A percentile compares a stretch with the other conserved stretches of the same genome.
Conservation (phyloP, 352 stramenopile species). For the Phytophthora fragariae region DNA sequence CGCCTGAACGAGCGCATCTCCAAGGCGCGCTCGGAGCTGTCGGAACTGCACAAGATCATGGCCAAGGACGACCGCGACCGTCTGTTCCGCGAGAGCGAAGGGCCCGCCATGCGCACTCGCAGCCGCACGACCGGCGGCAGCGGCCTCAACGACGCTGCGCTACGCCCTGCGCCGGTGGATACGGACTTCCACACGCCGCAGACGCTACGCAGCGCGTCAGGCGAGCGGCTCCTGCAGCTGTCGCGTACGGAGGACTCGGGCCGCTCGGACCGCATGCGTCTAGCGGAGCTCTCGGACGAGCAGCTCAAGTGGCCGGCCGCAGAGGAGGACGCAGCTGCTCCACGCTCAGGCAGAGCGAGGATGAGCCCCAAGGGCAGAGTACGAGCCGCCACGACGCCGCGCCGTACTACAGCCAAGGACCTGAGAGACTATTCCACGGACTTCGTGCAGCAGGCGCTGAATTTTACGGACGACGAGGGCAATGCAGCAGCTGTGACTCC, state of each 20-base stretch:
- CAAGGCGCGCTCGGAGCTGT: conserved; percentile 61
- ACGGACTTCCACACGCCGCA: conserved; percentile 47
- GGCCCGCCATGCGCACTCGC: conserved; percentile 38
- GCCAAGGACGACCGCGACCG: conserved; percentile 28
- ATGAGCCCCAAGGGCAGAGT: conserved; percentile 40
- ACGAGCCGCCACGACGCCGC: conserved; percentile 44
- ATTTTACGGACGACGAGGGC: conserved; percentile 66
- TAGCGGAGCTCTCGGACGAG: conserved; percentile 81
- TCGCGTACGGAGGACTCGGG: conserved; percentile 51
- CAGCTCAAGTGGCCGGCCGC: conserved; percentile 55
- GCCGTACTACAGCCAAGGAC: conserved; percentile 62
- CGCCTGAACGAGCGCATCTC: conserved; percentile 62
- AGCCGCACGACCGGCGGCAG: conserved; percentile 26
- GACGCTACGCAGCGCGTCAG: conserved; percentile 34
- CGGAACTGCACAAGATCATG: conserved; percentile 64
- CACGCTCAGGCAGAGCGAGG: conserved; percentile 14
- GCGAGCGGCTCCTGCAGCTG: conserved; percentile 60
- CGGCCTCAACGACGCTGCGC: conserved; percentile 8
- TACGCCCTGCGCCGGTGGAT: conserved; percentile 18
- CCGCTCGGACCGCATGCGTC: conserved; percentile 75
- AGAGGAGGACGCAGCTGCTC: conserved; percentile 20
- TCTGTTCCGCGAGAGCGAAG: conserved; percentile 33
- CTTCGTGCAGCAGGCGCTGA: conserved; percentile 76
- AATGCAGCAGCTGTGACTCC: conserved; percentile 11
- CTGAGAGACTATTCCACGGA: conserved; percentile 74